These are phyloP conservation scores for Bromus sterilis DNA, from an alignment of 176 grass and related monocot species.

Conservation along the genomic window DNA sequence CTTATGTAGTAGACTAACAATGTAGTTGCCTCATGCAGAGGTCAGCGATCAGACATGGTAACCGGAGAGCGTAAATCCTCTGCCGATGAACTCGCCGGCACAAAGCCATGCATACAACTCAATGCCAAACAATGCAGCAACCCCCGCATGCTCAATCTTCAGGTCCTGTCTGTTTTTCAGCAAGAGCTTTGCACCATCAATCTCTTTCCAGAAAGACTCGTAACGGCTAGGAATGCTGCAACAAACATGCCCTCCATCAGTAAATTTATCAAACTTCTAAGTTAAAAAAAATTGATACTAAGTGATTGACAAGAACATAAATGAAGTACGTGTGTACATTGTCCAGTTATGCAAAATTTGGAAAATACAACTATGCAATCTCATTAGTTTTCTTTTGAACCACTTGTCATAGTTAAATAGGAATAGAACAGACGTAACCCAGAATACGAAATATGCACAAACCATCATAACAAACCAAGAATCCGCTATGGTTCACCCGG, in stretches of 20 bases:
- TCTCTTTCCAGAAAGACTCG: conserved; percentile 73
- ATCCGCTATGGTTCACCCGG: background rate
- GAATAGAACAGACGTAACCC: background rate
- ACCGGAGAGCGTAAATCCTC: conserved; percentile 81
- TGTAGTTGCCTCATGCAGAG: background rate
- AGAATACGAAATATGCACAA: background rate
- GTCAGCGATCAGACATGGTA: conserved; percentile 57
- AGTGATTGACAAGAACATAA: background rate
- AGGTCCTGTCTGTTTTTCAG: conserved; percentile 53
- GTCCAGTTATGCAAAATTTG: background rate
- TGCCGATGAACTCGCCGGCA: conserved; percentile 63
- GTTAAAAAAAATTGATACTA: no score
- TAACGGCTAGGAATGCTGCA: conserved; percentile 70
- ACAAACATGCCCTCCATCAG: background rate
- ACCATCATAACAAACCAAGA: background rate
- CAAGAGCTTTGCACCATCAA: conserved; percentile 54
- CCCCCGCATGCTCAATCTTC: conserved; percentile 62
- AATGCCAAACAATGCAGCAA: conserved; percentile 74
- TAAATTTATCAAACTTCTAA: background rate
- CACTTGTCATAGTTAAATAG: background rate
- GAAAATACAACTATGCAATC: background rate
- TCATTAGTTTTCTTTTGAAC: background rate
- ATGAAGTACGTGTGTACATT: background rate
- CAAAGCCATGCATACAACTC: conserved; percentile 83
- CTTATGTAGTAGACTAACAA: background rate